Evolutionary conservation across 2,329 filamentous ascomycete genomes (phyloP).

Genomic region (Amylocarpus encephaloides): DNA sequence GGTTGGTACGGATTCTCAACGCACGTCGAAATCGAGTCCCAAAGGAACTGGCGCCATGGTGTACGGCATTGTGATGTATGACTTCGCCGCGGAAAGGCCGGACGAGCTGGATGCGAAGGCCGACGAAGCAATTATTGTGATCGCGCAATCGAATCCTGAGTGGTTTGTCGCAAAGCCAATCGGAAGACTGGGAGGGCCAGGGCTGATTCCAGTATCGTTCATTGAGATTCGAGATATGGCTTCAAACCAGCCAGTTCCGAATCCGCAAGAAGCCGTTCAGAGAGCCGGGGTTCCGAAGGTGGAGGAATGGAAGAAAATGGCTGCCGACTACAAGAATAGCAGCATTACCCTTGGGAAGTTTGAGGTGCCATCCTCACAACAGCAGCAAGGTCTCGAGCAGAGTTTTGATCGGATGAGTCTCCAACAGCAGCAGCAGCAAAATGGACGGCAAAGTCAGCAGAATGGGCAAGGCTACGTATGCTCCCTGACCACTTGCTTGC

Average conservation of each 20-base stretch:
- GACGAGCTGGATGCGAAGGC: conserved; percentile 94
- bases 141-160: conserved; percentile 95
- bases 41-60: conserved; percentile 79
- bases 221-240: conserved; percentile 95
- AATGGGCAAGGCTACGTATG: conserved; percentile 45
- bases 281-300: conserved; percentile 88
- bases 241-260: conserved; percentile 72
- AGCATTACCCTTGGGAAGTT: conserved; percentile 95
- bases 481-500: neutral
- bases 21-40: conserved; percentile 33
- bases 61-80: conserved; percentile 94
- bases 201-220: conserved; percentile 92
- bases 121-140: conserved; percentile 95
- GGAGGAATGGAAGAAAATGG: conserved; percentile 99
- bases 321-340: conserved; percentile 97
- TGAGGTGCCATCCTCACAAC: conserved; percentile 47
- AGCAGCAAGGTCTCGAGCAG: conserved; percentile 57
- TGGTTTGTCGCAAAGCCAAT: conserved; percentile 99
- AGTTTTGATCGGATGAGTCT: conserved; percentile 76
- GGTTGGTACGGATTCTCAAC: conserved; percentile 32
- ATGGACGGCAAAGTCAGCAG: conserved; percentile 41
- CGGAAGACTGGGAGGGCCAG: conserved; percentile 87
- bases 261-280: conserved; percentile 78
- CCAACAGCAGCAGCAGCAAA: conserved; percentile 54
- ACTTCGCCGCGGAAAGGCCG: conserved; percentile 90